Evolutionary conservation across 495 filamentous ascomycete species (phyloP), one percentile per base, ranked within the genome.

Genomic region (Usnea hakonensis): DNA sequence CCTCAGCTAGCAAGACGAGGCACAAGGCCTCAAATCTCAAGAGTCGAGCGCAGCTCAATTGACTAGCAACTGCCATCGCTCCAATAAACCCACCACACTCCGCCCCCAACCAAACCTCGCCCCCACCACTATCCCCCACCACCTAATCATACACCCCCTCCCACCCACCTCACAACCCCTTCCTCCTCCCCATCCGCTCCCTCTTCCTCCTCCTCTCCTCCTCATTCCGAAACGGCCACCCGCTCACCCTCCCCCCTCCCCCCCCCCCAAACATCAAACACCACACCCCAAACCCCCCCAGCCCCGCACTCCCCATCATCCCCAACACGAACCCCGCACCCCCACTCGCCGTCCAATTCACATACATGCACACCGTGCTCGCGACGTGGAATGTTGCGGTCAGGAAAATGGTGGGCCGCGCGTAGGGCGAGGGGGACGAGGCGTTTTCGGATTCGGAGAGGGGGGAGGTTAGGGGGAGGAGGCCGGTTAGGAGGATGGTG

Each of bases 241-340:
- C 87, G 62, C 86, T 83, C 17, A 83, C 90, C 69, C 88, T 79
- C 77, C 90, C 89, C 70, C 94, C 90, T 7, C 84, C 87, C 0
- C 82, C 83, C 0, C 82, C 84, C 65, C 80, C 89, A 69, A 95
- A 96, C 44, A 95, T 68, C 56, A 90, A 65, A 65, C 85, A 85
- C 89, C 89, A 95, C 11, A 87, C 67, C 6, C 86, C 91, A 21
- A 90, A 70, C 3, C 77, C 74, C 11, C 82, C 83, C 59, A 95
- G 71, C 17, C 71, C 17, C 2, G 77, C 77, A 56, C 78, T 83
- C 64, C 70, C 82, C 32, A 70, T 69, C 60, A 79, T 74, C 21
- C 77, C 85, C 62, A 90, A 53, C 3, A 76, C 73, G 70, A 87
- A 90, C 0, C 77, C 74, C 0, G 74, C 68, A 60, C 83, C 77